A percentile compares a stretch with the other conserved stretches of the same genome.
phyloP scores from a whole-genome alignment of 169 alveolate genomes.

The Perkinsus chesapeaki region DNA sequence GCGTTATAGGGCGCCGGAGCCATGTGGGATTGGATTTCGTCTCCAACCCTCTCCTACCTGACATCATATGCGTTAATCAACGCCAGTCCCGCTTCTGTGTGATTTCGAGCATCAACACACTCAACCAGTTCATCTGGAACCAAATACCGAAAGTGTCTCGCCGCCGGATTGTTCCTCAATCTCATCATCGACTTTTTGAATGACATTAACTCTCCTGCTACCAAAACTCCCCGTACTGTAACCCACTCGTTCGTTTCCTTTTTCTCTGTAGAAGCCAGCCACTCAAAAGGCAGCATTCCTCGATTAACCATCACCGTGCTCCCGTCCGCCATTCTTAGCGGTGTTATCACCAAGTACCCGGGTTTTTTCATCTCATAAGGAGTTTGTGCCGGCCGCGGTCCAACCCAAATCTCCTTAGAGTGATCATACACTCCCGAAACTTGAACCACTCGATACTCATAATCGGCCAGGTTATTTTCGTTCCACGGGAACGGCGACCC shows the following conservation, averaged over 20 bases:
- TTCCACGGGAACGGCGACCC: conserved; percentile 12
- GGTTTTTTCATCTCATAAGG: neutral
- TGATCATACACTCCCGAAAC: neutral
- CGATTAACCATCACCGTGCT: conserved; percentile 7
- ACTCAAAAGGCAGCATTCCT: neutral
- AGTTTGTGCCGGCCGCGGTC: conserved; percentile 5
- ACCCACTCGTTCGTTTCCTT: neutral
- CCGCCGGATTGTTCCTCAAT: neutral
- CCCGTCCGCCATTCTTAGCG: neutral
- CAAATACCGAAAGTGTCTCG: neutral
- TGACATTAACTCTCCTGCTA: neutral
- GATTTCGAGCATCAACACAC: neutral
- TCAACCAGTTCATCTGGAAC: neutral
- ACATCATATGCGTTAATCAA: neutral
- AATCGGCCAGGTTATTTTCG: neutral
- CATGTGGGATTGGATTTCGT: too few relatives aligned
- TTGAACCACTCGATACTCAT: conserved; percentile 4
- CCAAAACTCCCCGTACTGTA: neutral
- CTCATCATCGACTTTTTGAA: neutral
- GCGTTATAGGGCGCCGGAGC: too few relatives aligned
- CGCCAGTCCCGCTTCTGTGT: neutral
- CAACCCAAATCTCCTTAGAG: neutral
- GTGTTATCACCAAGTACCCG: conserved; percentile 1
- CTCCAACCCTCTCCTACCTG: neutral
- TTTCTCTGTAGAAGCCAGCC: neutral